These are phyloP conservation scores for Lyophyllum shimeji DNA, from an alignment of 768 basidiomycete species.

Conservation along the genomic window DNA sequence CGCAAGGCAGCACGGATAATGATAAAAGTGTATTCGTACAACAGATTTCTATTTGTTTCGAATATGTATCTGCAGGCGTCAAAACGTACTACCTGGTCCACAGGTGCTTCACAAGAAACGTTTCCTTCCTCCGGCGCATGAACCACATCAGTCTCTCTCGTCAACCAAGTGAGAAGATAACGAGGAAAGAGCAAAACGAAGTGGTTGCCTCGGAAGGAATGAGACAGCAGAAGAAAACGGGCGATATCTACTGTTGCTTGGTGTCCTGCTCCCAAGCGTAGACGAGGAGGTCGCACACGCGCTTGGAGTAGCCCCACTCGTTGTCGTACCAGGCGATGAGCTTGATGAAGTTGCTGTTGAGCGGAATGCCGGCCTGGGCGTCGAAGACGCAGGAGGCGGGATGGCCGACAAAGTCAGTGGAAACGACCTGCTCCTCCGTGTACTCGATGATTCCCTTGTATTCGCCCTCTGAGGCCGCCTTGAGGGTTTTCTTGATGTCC, in stretches of 20 bases:
- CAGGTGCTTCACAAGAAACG: too few relatives aligned
- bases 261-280: conserved; percentile 78
- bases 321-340: conserved; percentile 96
- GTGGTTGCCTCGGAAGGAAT: neutral
- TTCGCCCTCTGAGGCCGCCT: conserved; percentile 69
- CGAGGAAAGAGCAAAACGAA: neutral
- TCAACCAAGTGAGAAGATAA: conserved; percentile 7
- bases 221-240: neutral
- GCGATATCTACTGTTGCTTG: conserved; percentile 20
- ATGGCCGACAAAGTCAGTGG: conserved; percentile 88
- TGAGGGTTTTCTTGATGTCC: conserved; percentile 84
- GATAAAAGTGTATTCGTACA: too few relatives aligned
- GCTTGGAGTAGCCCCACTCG: conserved; percentile 92
- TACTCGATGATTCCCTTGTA: conserved; percentile 81
- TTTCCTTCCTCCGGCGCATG: too few relatives aligned
- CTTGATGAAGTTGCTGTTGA: conserved; percentile 95
- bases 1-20: too few relatives aligned
- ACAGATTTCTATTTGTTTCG: too few relatives aligned
- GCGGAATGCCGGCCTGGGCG: conserved; percentile 87
- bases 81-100: too few relatives aligned
- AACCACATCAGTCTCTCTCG: conserved; percentile 8
- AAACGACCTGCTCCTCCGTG: conserved; percentile 93
- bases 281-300: conserved; percentile 87
- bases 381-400: conserved; percentile 89
- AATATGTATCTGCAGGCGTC: too few relatives aligned